phyloP scores from a whole-genome alignment of 306 rosid genomes.

The Clitoria ternatea region DNA sequence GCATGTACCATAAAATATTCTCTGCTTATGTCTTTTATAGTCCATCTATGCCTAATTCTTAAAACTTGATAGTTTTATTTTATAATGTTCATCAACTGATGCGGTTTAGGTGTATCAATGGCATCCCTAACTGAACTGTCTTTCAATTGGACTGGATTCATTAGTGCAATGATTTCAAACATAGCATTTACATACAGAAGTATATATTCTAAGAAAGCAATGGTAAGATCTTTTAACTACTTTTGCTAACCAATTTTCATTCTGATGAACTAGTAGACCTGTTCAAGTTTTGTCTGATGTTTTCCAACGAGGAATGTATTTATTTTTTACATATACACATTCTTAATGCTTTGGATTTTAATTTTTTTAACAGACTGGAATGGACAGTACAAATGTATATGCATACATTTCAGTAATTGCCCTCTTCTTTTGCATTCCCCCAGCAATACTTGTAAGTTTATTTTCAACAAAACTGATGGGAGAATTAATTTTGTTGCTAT shows the following conservation, averaged over 20 bases:
- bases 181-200: conserved; percentile 78
- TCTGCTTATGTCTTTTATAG: neutral
- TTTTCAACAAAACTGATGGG: neutral
- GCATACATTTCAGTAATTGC: conserved; percentile 81
- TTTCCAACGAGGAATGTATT: neutral
- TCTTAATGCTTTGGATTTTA: neutral
- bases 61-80: neutral
- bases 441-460: conserved; percentile 56
- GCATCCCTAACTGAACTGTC: conserved; percentile 79
- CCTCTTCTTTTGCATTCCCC: conserved; percentile 64
- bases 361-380: conserved; percentile 59
- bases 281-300: neutral
- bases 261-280: neutral
- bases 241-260: neutral
- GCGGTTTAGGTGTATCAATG: conserved; percentile 65
- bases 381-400: conserved; percentile 74
- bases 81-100: neutral
- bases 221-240: conserved; percentile 40
- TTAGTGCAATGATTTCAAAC: conserved; percentile 75
- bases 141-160: conserved; percentile 72
- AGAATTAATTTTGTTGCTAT: neutral
- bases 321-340: no score
- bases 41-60: neutral
- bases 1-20: neutral
- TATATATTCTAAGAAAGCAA: conserved; percentile 72